Percentiles rank a stretch among this genome's conserved stretches.
phyloP scores from a whole-genome alignment of 805 yeast species.

The Teunomyces funiuensis region DNA sequence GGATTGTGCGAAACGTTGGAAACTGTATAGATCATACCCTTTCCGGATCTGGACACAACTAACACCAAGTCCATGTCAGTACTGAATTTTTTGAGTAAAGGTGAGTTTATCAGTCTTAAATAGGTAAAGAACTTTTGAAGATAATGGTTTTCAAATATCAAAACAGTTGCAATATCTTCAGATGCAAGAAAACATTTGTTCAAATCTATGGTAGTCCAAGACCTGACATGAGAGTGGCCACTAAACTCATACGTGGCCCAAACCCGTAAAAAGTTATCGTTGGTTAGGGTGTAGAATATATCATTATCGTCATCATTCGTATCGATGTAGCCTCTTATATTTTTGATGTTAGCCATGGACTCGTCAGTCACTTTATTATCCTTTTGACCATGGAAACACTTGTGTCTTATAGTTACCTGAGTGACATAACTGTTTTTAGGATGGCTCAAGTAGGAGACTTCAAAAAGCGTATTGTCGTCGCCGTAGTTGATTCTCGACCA shows the following conservation, averaged over 20 bases:
- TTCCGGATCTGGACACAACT: slow-evolving; percentile 41
- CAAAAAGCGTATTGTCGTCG: slow-evolving; percentile 56
- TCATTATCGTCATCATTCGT: slow-evolving; percentile 34
- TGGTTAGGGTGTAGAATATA: slow-evolving; percentile 60
- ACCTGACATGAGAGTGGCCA: slow-evolving; percentile 54
- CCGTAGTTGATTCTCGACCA: slow-evolving; percentile 79
- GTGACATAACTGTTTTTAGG: slow-evolving; percentile 49
- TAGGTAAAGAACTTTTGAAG: slow-evolving; percentile 24
- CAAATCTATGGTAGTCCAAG: slow-evolving; percentile 52
- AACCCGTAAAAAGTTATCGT: slow-evolving; percentile 58
- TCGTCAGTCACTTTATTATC: slow-evolving; percentile 12
- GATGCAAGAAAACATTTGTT: slow-evolving; percentile 6
- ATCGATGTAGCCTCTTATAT: slow-evolving; percentile 33
- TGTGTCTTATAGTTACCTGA: slow-evolving; percentile 35
- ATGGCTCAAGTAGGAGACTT: slow-evolving; percentile 67
- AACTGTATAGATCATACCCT: slow-evolving; percentile 45
- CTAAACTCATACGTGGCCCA: slow-evolving; percentile 69
- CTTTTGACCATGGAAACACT: neutral
- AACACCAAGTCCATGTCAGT: slow-evolving; percentile 33
- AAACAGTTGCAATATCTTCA: slow-evolving; percentile 14
- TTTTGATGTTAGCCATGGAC: slow-evolving; percentile 36
- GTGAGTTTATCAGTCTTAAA: slow-evolving; percentile 5
- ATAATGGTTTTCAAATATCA: slow-evolving; percentile 38
- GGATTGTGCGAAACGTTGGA: slow-evolving; percentile 53
- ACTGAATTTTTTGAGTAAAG: neutral